phyloP scores from a whole-genome alignment of 306 rosid species.

The Fragaria iinumae region DNA sequence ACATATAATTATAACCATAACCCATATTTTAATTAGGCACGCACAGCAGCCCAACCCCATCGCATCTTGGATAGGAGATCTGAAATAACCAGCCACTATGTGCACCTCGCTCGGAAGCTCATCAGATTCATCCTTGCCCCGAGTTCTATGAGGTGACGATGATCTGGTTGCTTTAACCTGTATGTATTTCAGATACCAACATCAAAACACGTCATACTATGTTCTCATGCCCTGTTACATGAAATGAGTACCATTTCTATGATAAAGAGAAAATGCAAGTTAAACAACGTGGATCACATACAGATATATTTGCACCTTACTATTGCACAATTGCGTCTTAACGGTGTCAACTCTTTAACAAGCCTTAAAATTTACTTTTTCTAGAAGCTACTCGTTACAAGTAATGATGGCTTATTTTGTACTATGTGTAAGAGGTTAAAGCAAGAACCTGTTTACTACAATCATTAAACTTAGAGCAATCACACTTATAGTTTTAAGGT shows the following conservation, averaged over 20 bases:
- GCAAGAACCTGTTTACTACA: background rate
- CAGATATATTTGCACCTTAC: conserved; percentile 12
- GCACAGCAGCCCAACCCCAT: too few relatives aligned
- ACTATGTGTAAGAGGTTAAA: background rate
- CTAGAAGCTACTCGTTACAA: background rate
- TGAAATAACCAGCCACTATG: conserved; percentile 24
- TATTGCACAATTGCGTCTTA: conserved; percentile 6
- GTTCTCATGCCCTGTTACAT: background rate
- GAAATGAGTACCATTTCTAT: background rate
- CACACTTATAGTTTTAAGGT: background rate
- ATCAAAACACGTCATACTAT: conserved; percentile 1
- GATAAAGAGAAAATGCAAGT: background rate
- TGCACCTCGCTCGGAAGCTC: conserved; percentile 31
- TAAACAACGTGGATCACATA: background rate
- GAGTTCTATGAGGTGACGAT: background rate
- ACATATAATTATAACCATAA: too few relatives aligned
- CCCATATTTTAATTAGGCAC: background rate
- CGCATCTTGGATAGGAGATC: too few relatives aligned
- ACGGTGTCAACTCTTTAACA: background rate
- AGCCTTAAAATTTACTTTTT: conserved; percentile 9
- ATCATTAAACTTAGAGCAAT: background rate
- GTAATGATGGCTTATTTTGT: background rate
- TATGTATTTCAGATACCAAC: background rate
- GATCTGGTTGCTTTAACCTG: background rate
- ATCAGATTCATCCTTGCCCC: conserved; percentile 30